phyloP scores from a whole-genome alignment of 2,329 filamentous ascomycete genomes.

The Hypoxylon rubiginosum region DNA sequence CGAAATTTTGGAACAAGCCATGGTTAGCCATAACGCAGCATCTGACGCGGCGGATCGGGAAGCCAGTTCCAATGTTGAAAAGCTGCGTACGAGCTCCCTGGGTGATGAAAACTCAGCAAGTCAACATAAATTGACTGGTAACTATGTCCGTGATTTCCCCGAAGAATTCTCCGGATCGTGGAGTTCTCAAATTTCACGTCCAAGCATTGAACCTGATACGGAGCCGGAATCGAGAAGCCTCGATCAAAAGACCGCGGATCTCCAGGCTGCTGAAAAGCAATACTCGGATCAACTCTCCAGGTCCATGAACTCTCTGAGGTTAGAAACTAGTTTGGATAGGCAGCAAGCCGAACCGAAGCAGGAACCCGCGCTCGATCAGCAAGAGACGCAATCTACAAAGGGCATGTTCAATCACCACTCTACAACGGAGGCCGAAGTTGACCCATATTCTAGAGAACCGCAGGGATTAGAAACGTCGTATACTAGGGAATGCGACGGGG shows the following conservation, averaged over 20 bases:
- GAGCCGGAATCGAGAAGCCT: slow-evolving; percentile 9
- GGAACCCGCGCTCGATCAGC: slow-evolving; percentile 39
- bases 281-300: slow-evolving; percentile 45
- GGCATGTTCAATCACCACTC: slow-evolving; percentile 22
- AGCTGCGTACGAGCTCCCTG: slow-evolving; percentile 40
- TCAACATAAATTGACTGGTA: slow-evolving; percentile 58
- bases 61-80: slow-evolving; percentile 44
- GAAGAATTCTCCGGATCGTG: slow-evolving; percentile 64
- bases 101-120: slow-evolving; percentile 42
- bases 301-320: slow-evolving; percentile 38
- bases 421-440: slow-evolving; percentile 45
- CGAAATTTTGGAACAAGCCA: slow-evolving; percentile 49
- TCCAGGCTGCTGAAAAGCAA: slow-evolving; percentile 45
- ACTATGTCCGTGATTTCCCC: slow-evolving; percentile 65
- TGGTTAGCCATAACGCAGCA: slow-evolving; percentile 49
- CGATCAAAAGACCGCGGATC: slow-evolving; percentile 32
- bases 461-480: slow-evolving; percentile 65
- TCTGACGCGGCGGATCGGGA: slow-evolving; percentile 51
- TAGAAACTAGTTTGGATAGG: slow-evolving; percentile 51
- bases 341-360: slow-evolving; percentile 33
- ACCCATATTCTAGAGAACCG: slow-evolving; percentile 60
- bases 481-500: slow-evolving; percentile 58
- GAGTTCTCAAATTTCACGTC: slow-evolving; percentile 45
- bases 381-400: slow-evolving; percentile 20
- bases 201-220: slow-evolving; percentile 2